phyloP scores from a whole-genome alignment of 768 basidiomycete genomes.

The Auriscalpium orientale region DNA sequence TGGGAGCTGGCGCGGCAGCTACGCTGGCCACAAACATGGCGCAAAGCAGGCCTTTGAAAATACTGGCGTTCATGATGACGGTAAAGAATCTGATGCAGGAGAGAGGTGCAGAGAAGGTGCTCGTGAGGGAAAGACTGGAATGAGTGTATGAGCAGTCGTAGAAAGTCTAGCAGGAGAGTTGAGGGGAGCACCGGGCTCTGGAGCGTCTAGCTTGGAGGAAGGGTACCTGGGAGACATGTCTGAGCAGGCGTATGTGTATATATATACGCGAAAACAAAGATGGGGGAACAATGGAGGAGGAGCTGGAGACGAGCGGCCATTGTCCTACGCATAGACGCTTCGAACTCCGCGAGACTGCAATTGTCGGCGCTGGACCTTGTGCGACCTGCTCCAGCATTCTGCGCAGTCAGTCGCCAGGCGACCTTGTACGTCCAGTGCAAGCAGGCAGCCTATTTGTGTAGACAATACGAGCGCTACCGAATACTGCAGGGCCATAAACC shows the following conservation, averaged over 20 bases:
- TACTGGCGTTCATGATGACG: conserved; percentile 1
- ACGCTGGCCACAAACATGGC: conserved; percentile 1
- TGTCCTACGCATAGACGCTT: neutral
- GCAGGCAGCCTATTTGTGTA: no score
- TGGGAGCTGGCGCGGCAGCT: conserved; percentile 8
- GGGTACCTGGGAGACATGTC: neutral
- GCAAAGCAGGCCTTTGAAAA: conserved; percentile 1
- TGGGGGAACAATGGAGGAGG: neutral
- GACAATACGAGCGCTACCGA: neutral
- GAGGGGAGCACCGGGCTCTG: conserved; percentile 8
- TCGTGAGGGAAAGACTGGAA: neutral
- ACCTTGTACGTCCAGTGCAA: no score
- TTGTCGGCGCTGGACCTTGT: no score
- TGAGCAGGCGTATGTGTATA: neutral
- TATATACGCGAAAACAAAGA: conserved; percentile 2
- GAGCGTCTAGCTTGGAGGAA: conserved; percentile 6
- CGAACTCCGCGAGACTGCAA: neutral
- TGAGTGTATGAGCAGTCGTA: neutral
- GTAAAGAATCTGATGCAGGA: neutral
- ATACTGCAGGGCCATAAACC: neutral
- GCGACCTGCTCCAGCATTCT: neutral
- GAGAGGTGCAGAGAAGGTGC: neutral
- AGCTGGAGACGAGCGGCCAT: neutral
- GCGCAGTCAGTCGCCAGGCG: neutral
- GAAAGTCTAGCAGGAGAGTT: neutral